These are phyloP conservation scores for Pseudisothecium myosuroides DNA, from an alignment of 225 moss, liverwort and hornwort species.

Conservation along the genomic window DNA sequence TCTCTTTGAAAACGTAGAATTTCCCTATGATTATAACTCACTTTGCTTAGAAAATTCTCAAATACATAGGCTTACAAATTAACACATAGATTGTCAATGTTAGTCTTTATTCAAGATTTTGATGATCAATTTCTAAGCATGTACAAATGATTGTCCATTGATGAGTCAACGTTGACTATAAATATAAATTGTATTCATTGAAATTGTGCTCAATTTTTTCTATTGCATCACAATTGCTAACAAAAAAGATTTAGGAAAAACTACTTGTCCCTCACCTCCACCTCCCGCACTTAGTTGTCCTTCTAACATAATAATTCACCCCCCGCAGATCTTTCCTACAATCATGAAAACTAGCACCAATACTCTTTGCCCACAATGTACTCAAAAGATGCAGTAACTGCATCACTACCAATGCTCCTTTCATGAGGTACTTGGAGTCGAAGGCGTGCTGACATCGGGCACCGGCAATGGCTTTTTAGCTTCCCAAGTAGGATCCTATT, in stretches of 20 bases:
- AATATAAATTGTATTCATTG: not conserved
- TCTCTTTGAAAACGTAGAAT: not conserved
- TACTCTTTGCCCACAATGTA: no score
- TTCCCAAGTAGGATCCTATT: not conserved
- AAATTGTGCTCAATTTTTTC: not conserved
- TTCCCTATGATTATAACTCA: not conserved
- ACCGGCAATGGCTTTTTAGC: not conserved
- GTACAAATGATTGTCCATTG: not conserved
- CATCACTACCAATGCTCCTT: no score
- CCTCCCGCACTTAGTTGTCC: fast-evolving
- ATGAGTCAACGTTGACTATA: not conserved
- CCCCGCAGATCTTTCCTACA: fast-evolving
- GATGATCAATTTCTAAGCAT: not conserved
- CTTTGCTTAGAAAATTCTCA: not conserved
- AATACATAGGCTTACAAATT: not conserved
- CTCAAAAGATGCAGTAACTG: no score
- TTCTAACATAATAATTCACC: not conserved
- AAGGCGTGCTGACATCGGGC: no score
- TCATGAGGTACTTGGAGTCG: no score
- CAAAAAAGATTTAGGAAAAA: not conserved
- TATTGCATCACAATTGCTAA: no score
- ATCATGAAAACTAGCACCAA: not conserved
- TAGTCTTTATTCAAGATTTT: not conserved
- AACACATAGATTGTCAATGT: not conserved
- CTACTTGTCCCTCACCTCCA: no score